Conservation (phyloP, 192 early-diverging fungal genomes). For the Backusella australiensis region DNA sequence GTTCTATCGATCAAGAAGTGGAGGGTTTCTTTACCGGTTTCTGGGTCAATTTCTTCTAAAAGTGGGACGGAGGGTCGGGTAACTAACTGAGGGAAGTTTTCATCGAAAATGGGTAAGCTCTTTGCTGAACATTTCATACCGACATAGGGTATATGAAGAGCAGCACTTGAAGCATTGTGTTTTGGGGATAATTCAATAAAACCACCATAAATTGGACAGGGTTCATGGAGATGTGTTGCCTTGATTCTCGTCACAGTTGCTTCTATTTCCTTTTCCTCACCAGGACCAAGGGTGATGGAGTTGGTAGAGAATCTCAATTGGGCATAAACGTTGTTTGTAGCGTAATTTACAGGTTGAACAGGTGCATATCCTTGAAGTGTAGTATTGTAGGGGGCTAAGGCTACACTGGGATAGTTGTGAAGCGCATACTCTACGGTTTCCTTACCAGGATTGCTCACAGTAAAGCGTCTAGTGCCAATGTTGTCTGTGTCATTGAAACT, state of each 20-base stretch:
- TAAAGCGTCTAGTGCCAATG: conserved; percentile 27
- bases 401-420: conserved; percentile 29
- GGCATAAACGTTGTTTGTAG: conserved; percentile 10
- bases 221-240: conserved; percentile 16
- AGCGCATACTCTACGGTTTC: conserved; percentile 32
- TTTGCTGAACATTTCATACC: conserved; percentile 41
- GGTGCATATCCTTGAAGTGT: conserved; percentile 3
- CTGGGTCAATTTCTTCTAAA: background rate
- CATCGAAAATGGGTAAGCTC: conserved; percentile 42
- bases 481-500: conserved; percentile 51
- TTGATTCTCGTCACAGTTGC: background rate
- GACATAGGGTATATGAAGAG: conserved; percentile 44
- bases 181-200: conserved; percentile 36
- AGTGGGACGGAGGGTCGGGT: background rate
- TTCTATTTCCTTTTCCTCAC: background rate
- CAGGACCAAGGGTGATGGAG: conserved; percentile 5
- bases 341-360: conserved; percentile 11
- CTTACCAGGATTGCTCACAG: conserved; percentile 41
- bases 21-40: background rate
- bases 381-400: conserved; percentile 37
- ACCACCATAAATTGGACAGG: conserved; percentile 44
- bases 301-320: background rate
- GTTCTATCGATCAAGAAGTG: conserved; percentile 10
- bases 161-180: conserved; percentile 6
- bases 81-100: conserved; percentile 17